These are phyloP conservation scores for Exidia glandulosa DNA, from an alignment of 768 basidiomycete genomes.

Conservation along the genomic window DNA sequence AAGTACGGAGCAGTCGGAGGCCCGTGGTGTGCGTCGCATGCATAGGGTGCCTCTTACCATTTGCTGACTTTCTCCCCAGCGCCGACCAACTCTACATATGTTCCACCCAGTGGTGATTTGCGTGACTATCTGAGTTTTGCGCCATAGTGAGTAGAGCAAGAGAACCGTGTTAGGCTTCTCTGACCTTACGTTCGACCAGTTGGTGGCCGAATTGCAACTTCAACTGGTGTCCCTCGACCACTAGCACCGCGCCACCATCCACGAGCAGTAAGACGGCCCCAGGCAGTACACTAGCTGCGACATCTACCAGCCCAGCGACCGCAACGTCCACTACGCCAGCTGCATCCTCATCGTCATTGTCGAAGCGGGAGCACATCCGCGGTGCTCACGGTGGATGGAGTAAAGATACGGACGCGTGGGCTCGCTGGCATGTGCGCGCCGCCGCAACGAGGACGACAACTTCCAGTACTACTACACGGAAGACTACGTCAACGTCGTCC, in stretches of 20 bases:
- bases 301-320: not conserved
- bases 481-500: not conserved
- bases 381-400: not conserved
- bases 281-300: too few species aligned
- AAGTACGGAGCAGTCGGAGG: slow-evolving; percentile 24
- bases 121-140: slow-evolving; percentile 65
- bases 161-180: not conserved
- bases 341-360: too few species aligned
- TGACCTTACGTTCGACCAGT: not conserved
- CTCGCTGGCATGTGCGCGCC: not conserved
- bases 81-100: slow-evolving; percentile 22
- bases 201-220: not conserved
- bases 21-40: slow-evolving; percentile 25
- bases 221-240: not conserved
- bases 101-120: slow-evolving; percentile 31
- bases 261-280: too few species aligned
- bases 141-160: slow-evolving; percentile 40
- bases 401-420: not conserved
- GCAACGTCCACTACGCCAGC: not conserved
- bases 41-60: not conserved
- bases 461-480: not conserved
- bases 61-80: slow-evolving; percentile 16
- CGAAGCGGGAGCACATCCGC: too few species aligned
- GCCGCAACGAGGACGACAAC: not conserved
- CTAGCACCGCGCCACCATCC: not conserved